Base-by-base conservation (phyloP, 106 monocot genomes). In the Alisma plantagoaquatica region DNA sequence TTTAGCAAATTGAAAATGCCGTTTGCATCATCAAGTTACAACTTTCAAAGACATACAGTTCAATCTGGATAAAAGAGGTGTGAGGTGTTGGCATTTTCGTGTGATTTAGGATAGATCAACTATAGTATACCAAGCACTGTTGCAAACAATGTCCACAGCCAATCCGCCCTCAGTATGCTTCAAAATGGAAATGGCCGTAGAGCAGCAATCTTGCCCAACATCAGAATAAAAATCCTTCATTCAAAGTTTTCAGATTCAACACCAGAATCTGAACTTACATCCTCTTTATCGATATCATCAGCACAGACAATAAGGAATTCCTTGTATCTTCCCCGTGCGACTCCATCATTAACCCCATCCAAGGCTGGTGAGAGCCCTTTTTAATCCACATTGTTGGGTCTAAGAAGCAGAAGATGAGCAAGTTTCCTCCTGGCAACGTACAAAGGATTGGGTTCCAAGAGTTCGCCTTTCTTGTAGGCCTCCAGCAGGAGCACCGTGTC, bases 401-500 rank as follows among this genome's bases (percentile, higher is more conserved):
- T 90, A 64, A 76, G 43, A 69, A 84, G 30, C 18, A 98, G 62
- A 77, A 98, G 57, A 70, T 90, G 84, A 2, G 60, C 70, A 15
- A 98, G 67, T 64, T 61, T 89, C 64, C 74, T 75, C 59, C 96
- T 70, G 4, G 81, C 85, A 28, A 73, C 30, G 68, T 85, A 74
- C 17, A 98, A 23, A 22, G 80, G 80, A 24, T 98, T 98, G 1
- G 72, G 73, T 56, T 90, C 96, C 51, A 85, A 21, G 41, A 89
- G 49, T 56, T 98, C 81, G 38, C 96, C 89, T 49, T 76, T 89
- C 25, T 43, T 51, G 26, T 98, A 98, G 10, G 73, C 85, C 73
- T 96, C 94, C 44, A 88, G 64, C 48, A 84, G 48, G 61, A 88
- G 89, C 50, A 87, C 79, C 0, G 83, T 87, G 54, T 93, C 87